phyloP scores from a whole-genome alignment of 345 rosid species.

The Hypericum perforatum region DNA sequence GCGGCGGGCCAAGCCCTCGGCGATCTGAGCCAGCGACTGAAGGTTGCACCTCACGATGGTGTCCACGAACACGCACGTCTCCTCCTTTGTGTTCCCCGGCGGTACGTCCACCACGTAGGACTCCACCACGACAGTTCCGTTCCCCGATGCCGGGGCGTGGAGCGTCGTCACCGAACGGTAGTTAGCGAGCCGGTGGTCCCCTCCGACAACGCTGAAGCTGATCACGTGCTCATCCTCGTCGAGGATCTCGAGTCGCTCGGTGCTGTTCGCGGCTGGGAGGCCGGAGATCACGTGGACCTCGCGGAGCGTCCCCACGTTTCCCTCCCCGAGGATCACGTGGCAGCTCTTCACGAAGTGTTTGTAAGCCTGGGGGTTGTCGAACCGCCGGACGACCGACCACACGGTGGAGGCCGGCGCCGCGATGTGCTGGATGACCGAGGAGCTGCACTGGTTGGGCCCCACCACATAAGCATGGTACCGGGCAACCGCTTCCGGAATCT shows the following conservation, averaged over 20 bases:
- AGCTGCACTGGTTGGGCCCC: constrained; percentile 30
- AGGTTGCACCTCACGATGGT: constrained; percentile 41
- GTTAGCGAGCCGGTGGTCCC: constrained; percentile 31
- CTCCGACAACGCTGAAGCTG: constrained; percentile 25
- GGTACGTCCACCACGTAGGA: constrained; percentile 45
- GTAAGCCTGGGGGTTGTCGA: constrained; percentile 28
- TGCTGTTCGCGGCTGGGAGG: constrained; percentile 24
- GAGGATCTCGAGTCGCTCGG: constrained; percentile 27
- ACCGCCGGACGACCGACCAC: constrained; percentile 23
- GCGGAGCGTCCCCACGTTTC: constrained; percentile 24
- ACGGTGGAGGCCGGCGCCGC: constrained; percentile 29
- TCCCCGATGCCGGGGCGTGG: constrained; percentile 14
- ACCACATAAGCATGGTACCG: constrained; percentile 15
- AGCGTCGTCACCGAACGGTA: constrained; percentile 29
- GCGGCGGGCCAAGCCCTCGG: constrained; percentile 18
- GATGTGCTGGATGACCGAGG: constrained; percentile 21
- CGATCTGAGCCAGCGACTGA: constrained; percentile 31
- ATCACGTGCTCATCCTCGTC: constrained; percentile 30
- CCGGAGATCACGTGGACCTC: constrained; percentile 29
- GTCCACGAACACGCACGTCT: constrained; percentile 38
- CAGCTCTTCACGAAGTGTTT: constrained; percentile 30
- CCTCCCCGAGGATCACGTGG: constrained; percentile 22
- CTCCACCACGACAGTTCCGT: constrained; percentile 35
- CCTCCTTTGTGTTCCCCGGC: constrained; percentile 40
- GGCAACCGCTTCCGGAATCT: constrained; percentile 15